Conservation (phyloP, 306 rosid genomes). For the Morella rubra region DNA sequence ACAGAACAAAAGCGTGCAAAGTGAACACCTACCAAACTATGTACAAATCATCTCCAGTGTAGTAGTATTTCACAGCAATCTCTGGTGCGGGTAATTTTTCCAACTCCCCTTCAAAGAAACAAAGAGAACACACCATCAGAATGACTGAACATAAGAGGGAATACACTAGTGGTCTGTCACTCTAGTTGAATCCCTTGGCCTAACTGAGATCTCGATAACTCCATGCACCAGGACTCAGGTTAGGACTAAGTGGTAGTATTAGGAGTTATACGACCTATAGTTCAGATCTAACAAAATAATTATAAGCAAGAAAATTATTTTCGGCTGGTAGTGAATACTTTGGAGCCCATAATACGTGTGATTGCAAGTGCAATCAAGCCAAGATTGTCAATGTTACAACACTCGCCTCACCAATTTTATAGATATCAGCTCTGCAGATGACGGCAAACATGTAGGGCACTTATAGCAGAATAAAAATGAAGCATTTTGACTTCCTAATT, state of each 20-base stretch:
- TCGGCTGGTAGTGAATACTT: conserved; percentile 6
- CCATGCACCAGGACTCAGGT: neutral
- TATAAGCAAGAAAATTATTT: conserved; percentile 22
- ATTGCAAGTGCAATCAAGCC: neutral
- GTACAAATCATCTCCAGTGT: conserved; percentile 83
- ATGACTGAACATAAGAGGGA: conserved; percentile 23
- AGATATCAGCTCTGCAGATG: too few relatives aligned
- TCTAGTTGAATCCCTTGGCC: neutral
- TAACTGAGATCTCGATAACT: neutral
- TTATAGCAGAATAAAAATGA: too few relatives aligned
- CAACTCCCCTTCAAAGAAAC: conserved; percentile 58
- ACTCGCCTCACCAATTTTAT: too few relatives aligned
- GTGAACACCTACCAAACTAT: conserved; percentile 69
- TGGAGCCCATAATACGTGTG: neutral
- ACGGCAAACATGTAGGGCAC: too few relatives aligned
- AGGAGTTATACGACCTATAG: neutral
- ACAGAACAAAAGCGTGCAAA: conserved; percentile 17
- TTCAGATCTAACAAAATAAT: conserved; percentile 12
- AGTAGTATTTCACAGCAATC: conserved; percentile 94
- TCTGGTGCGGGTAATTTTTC: conserved; percentile 79
- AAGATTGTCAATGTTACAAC: neutral
- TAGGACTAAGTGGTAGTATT: neutral
- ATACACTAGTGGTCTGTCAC: neutral
- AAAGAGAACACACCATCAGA: conserved; percentile 28
- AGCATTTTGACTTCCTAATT: too few relatives aligned